Evolutionary conservation across 495 filamentous ascomycete genomes (phyloP), one percentile per base, ranked within the genome.

Genomic region (Neurospora sp.): DNA sequence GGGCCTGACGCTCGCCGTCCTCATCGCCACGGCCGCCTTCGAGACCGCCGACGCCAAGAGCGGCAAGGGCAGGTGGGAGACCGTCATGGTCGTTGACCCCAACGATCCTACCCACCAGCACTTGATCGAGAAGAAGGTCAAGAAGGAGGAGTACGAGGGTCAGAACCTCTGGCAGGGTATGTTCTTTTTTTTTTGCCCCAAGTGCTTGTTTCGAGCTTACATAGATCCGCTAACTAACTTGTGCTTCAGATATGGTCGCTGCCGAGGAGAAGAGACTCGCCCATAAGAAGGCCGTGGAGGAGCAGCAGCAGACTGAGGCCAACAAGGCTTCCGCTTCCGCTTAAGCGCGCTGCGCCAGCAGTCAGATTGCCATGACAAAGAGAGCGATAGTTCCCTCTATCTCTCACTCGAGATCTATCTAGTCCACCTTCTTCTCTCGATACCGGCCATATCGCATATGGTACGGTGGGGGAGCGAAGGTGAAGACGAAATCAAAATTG

Each of bases 91-190:
- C n/a, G 46, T 92, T 66, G 90, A 93, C 82, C 90, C 90, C 37
- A 84, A 91, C 76, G 90, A 93, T 81, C 89, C 88, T 39, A 86
- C 86, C 78, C 91, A 92, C 78, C 90, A 91, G 87, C 84, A 90
- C 75, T 75, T 92, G 80, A 89, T 91, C 76, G 89, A 91, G 86
- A 92, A 92, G 88, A 85, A 81, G 79, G 86, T 90, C 42, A 89
- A 91, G 77, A 86, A 90, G 81, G 88, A 94, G 87, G 85, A 89
- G 59, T 91, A 93, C 84, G 83, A 87, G 80, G 90, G 91, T 40
- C 92, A 94, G 81, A 93, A 97, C 82, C 85, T 96, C 75, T 98
- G 94, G 94, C 92, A 90, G 84, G 92, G 88, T 91, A 79, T 74
- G 88, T 84, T n/a, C 16, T 73, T 35, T 38, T 38, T 38, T 38